Evolutionary conservation across 2,329 filamentous ascomycete species (phyloP).

Genomic region (Cladosporium austrohemisphaericum): DNA sequence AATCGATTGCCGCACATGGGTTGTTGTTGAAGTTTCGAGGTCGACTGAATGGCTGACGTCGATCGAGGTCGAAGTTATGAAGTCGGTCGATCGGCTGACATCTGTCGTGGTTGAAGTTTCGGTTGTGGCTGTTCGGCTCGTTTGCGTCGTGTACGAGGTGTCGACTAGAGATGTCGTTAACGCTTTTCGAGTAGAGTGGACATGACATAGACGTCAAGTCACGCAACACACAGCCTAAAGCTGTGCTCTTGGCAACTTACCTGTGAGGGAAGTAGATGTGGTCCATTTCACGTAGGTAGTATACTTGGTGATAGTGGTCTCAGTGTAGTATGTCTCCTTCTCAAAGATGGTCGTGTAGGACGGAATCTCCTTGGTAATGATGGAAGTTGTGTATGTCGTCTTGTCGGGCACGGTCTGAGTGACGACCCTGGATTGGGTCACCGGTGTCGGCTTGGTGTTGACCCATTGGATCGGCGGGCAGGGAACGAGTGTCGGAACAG

Average conservation of each 20-base stretch:
- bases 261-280: conserved; percentile 1
- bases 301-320: background rate
- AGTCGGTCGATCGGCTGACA: background rate
- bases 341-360: conserved; percentile 12
- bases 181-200: too few species aligned
- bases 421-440: background rate
- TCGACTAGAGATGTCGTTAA: too few species aligned
- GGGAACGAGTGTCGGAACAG: background rate
- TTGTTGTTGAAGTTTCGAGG: background rate
- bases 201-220: too few species aligned
- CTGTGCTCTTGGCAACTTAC: too few species aligned
- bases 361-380: conserved; percentile 11
- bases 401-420: background rate
- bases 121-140: background rate
- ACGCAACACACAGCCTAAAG: too few species aligned
- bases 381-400: conserved; percentile 1
- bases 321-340: conserved; percentile 8
- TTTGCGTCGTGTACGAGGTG: background rate
- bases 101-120: background rate
- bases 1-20: background rate
- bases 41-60: too few species aligned
- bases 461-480: conserved; percentile 12
- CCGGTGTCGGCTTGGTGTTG: conserved; percentile 9
- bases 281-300: conserved; percentile 7
- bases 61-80: background rate